Conservation (phyloP, 2,329 filamentous ascomycete genomes). For the Colletotrichum gloeosporioides region DNA sequence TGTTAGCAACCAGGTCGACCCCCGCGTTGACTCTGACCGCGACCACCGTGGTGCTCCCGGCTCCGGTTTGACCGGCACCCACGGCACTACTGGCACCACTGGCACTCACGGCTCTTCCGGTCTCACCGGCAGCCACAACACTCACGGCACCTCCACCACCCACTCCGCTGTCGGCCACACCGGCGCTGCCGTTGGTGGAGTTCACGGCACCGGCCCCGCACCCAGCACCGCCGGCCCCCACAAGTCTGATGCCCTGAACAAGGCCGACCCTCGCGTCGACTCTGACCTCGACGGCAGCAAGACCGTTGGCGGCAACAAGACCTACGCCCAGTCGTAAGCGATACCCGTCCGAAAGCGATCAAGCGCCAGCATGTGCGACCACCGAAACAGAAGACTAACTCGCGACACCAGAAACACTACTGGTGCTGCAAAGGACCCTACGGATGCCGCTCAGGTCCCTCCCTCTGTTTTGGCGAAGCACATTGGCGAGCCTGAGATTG, state of each 20-base stretch:
- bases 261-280: conserved; percentile 61
- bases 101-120: conserved; percentile 18
- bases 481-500: conserved; percentile 49
- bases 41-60: conserved; percentile 24
- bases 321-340: conserved; percentile 43
- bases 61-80: conserved; percentile 4
- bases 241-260: conserved; percentile 58
- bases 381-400: conserved; percentile 23
- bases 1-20: not conserved
- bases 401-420: conserved; percentile 16
- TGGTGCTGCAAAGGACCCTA: conserved; percentile 46
- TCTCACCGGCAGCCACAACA: conserved; percentile 32
- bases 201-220: conserved; percentile 32
- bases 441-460: conserved; percentile 62
- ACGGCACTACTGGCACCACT: conserved; percentile 7
- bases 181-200: conserved; percentile 25
- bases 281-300: conserved; percentile 59
- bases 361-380: not conserved
- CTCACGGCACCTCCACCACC: conserved; percentile 42
- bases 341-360: conserved; percentile 10
- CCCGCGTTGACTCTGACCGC: conserved; percentile 18
- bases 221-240: conserved; percentile 46
- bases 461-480: conserved; percentile 57
- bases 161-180: conserved; percentile 38
- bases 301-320: conserved; percentile 60